Base-by-base conservation (phyloP, 805 yeast species). In the Wickerhamomyces alni region DNA sequence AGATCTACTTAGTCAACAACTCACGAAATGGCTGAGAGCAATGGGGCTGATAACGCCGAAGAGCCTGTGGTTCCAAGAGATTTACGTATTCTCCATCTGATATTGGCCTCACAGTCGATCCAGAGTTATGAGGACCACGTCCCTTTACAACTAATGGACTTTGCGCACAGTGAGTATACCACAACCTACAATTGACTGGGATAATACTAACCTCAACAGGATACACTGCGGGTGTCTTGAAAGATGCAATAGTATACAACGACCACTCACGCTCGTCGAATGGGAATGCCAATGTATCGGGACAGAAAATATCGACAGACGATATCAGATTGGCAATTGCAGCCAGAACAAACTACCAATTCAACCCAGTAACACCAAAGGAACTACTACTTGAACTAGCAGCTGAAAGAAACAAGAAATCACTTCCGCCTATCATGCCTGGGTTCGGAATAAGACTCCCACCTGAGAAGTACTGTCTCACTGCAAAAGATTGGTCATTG, bases 381-480 rank as follows among this genome's bases (percentile, higher is more conserved):
- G 97, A 93, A 59, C 67, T 91, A 48, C 63, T 93, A 47, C 66
- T 93, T 61, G 96, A 91, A 62, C 67, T 93, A 51, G 99, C 99
- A 0, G 82, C 81, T 16, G 99, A 94, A 57, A 71, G 96, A 47
- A 93, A 93, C 62, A 82, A 87, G 52, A 82, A 86, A 57, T 80
- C 94, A 0, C 68, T 93, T 38, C 99, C 99, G 5, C 85, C 93
- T 5, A 89, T 93, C 12, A 81, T 89, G 61, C 89, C 93, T 12
- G 75, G 82, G 37, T 88, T 87, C 82, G 98, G 99, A 10, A 73
- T 93, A 30, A 76, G 97, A 47, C 69, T 94, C 37, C 99, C 99
- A 3, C 98, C 99, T 5, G 99, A 93, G 66, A 93, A 89, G 74
- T 89, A 87, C 65, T 89, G 98, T 64, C 66, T 89, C 39, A 88